Base-by-base conservation (phyloP, 305 asterid species). In the Fraxinus ornus region DNA sequence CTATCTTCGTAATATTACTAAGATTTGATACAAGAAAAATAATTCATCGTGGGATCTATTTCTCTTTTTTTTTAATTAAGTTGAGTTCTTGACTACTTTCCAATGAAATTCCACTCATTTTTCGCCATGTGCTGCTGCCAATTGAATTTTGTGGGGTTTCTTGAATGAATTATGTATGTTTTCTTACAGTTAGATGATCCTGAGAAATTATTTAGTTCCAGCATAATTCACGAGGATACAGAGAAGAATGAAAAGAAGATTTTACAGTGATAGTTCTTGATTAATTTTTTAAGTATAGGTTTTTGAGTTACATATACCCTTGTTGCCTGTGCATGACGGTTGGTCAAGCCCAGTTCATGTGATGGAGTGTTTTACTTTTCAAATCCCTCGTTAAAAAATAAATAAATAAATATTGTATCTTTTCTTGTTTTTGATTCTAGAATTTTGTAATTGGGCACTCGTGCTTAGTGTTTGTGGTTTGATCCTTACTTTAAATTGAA, bases 321-420 rank as follows among this genome's bases (percentile, higher is more conserved):
- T 89, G 95, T 49, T 92, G 91, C 44, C 78, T 89, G 47, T 89
- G 93, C 85, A 89, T 88, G 86, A 90, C 95, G 44, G 76, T 85
- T 91, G 24, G 87, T 91, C 83, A 93, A 89, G 73, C 33, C 92
- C 97, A 3, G 82, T 93, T 79, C 93, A 86, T 78, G 94, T 91
- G n/a, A 89, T 91, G 91, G 70, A 79, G 73, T 89, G 95, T 89
- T 91, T 89, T 62, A 87, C 89, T 75, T 81, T 90, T 79, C 86
- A 87, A 80, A 90, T 90, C 71, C 93, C 93, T 41, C 87, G 93
- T 72, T 90, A 73, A 60, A 4, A 33, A 33, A n/a, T n/a, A n/a
- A n/a, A n/a, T n/a, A n/a, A n/a, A n/a, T n/a, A 33, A 33, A 33
- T 0, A 1, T 33, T 33, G 37, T 4, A 5, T 35, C 37, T n/a